Base-by-base conservation (phyloP, 2,329 filamentous ascomycete genomes). In the Amauroascus verrucosus region DNA sequence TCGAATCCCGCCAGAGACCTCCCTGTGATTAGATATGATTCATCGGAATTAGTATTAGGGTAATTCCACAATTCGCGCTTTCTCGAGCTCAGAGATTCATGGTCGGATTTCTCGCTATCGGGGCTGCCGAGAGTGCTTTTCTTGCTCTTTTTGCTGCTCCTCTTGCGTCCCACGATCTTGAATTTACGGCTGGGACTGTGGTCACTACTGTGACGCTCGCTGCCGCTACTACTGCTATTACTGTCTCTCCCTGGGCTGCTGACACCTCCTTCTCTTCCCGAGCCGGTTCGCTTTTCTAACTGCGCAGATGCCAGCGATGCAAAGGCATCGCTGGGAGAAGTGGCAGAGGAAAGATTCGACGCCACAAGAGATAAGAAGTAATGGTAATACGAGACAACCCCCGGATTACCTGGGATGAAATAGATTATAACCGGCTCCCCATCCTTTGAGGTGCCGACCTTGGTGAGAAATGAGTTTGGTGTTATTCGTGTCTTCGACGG, bases 371-470 rank as follows among this genome's bases (percentile, higher is more conserved):
- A 69, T 32, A 75, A 61, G 56, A 74, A 75, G 1, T 64, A 62
- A 53, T 71, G 64, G 58, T 75, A 77, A 65, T 77, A 79, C 6
- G 67, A 65, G 51, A 77, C 73, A 33, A 78, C 62, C 1, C 74
- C 72, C 1, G 75, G 73, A 57, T 77, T 78, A 24, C 75, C 75
- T 20, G 75, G 70, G 30, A 78, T 70, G 53, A 77, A 73, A 59
- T 70, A 75, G 11, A 73, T 64, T 28, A 66, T 63, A 2, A 61
- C 61, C 60, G 57, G 64, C 64, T 62, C 65, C 63, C 57, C 52
- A 20, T 54, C 38, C 20, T 54, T 45, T 11, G 45, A 33, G 9
- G 26, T 28, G 20, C 38, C 40, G 18, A 40, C 45, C 11, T 49
- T 45, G 52, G 61, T 57, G 37, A 64, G 61, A 58, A 70, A 70